These are phyloP conservation scores for Byssothecium circinans DNA, from an alignment of 2,329 filamentous ascomycete genomes.

Conservation along the genomic window DNA sequence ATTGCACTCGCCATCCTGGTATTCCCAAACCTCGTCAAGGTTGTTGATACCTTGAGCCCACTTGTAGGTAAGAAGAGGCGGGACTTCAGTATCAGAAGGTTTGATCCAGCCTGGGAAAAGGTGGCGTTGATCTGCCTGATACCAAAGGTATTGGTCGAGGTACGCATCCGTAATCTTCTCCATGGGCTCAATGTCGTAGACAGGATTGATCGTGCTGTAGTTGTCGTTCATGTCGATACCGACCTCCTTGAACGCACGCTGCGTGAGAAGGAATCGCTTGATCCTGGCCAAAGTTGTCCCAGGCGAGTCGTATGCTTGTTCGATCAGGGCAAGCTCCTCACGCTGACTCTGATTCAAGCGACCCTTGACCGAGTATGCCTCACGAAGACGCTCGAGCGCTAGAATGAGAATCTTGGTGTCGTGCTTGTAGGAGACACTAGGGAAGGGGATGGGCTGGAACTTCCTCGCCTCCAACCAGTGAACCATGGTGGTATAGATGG, in stretches of 20 bases:
- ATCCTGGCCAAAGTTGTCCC: slow-evolving; percentile 94
- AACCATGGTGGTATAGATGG: slow-evolving; percentile 97
- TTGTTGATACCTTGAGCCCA: slow-evolving; percentile 99
- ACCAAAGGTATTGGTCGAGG: slow-evolving; percentile 98
- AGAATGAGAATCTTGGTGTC: slow-evolving; percentile 98
- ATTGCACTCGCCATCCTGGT: slow-evolving; percentile 91
- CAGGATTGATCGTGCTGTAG: slow-evolving; percentile 97
- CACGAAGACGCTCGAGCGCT: slow-evolving; percentile 86
- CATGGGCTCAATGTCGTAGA: slow-evolving; percentile 98
- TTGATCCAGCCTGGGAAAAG: slow-evolving; percentile 99
- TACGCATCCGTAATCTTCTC: slow-evolving; percentile 99
- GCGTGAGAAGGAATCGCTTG: slow-evolving; percentile 95
- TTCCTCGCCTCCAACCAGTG: slow-evolving; percentile 99
- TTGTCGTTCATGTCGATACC: slow-evolving; percentile 99
- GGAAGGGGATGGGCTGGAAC: slow-evolving; percentile 98
- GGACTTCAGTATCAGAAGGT: slow-evolving; percentile 96
- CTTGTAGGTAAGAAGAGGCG: slow-evolving; percentile 92
- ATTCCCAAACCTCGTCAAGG: slow-evolving; percentile 91
- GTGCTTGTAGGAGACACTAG: slow-evolving; percentile 98
- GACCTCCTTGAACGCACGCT: slow-evolving; percentile 98
- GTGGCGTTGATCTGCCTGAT: slow-evolving; percentile 95
- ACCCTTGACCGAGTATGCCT: slow-evolving; percentile 97
- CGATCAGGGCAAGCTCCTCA: slow-evolving; percentile 93
- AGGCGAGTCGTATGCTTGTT: slow-evolving; percentile 97
- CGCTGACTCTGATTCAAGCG: slow-evolving; percentile 95